Evolutionary conservation across 768 basidiomycete species (phyloP), one percentile per base, ranked within the genome.

Genomic region (Tylopilus rubrobrunneus): DNA sequence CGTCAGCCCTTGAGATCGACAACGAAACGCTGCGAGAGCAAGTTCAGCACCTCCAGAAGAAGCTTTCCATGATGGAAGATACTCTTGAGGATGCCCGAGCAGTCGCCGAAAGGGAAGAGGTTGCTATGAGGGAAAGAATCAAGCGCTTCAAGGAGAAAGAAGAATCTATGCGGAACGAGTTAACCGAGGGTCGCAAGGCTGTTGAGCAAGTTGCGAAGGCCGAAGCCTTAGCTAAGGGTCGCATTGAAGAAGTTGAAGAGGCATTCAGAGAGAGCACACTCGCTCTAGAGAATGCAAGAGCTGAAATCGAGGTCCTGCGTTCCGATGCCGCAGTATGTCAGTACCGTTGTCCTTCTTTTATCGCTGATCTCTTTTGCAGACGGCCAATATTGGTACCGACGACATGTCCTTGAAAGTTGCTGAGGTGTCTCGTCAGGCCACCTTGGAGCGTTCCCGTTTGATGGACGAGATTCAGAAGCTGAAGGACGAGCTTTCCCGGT

Each of bases 11-110:
- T 3, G 84, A 92, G 64, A 98, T 99, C 58, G 95, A 99, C 70
- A 98, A 98, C 63, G 94, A 98, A 68, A 86, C 83, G 14, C 81
- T 98, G 12, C 84, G 81, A 15, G 94, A 95, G 28, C 95, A 99
- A 67, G 79, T 92, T n/a, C 81, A 83, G 39, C 91, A 98, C 70
- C 75, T 96, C 33, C 87, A 92, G 65, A 83, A 81, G 64, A 88
- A 87, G 68, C 78, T 95, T 28, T 69, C 78, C 2, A 74, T 73
- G 37, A 75, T 96, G 63, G 94, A 98, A 64, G 96, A 96, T 63
- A 75, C 83, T 58, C 78, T 98, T 15, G 92, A 94, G 59, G 93
- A 97, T 62, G 75, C 79, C 1, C 83, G 78, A 23, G 78, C 76
- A 2, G 76, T 82, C 21, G 76, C 89, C 2, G 92, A 97, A 65